phyloP scores from a whole-genome alignment of 805 yeast genomes.

The Spathaspora gorwiae region DNA sequence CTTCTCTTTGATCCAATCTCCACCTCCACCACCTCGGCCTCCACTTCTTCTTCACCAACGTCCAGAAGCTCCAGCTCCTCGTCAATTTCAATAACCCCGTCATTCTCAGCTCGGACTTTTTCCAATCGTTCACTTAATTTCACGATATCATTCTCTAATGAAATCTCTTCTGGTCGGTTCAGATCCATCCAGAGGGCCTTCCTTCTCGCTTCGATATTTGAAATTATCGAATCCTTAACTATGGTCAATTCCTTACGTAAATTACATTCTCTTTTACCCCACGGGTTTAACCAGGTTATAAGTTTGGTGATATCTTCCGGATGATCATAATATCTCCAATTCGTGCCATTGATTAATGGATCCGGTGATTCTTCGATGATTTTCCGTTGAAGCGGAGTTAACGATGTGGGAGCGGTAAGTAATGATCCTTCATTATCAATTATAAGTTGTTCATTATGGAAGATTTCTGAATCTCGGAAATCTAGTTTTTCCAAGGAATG shows the following conservation, averaged over 20 bases:
- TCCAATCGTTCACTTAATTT: conserved; percentile 22
- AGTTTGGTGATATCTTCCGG: conserved; percentile 54
- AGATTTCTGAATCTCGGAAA: conserved; percentile 19
- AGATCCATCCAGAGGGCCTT: conserved; percentile 45
- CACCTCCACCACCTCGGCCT: conserved; percentile 33
- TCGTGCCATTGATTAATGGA: conserved; percentile 44
- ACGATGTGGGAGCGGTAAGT: conserved; percentile 4
- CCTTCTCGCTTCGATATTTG: conserved; percentile 56
- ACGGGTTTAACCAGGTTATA: conserved; percentile 63
- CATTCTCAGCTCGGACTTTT: conserved; percentile 7
- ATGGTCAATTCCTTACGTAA: conserved; percentile 57
- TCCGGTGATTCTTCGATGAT: conserved; percentile 62
- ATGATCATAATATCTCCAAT: conserved; percentile 71
- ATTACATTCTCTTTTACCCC: conserved; percentile 69
- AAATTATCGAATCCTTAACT: conserved; percentile 48
- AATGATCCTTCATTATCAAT: conserved; percentile 19
- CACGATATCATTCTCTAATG: conserved; percentile 35
- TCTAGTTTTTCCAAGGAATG: conserved; percentile 21
- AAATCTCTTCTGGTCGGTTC: conserved; percentile 22
- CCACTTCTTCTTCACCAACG: conserved; percentile 18
- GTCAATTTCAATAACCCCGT: conserved; percentile 1
- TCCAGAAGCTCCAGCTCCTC: too few relatives aligned
- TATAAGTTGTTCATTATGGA: conserved; percentile 4
- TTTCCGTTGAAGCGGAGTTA: conserved; percentile 50
- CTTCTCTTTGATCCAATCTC: conserved; percentile 20